Evolutionary conservation across 331 rosid genomes (phyloP), one percentile per base, ranked within the genome.

Genomic region (Quercus lobata): DNA sequence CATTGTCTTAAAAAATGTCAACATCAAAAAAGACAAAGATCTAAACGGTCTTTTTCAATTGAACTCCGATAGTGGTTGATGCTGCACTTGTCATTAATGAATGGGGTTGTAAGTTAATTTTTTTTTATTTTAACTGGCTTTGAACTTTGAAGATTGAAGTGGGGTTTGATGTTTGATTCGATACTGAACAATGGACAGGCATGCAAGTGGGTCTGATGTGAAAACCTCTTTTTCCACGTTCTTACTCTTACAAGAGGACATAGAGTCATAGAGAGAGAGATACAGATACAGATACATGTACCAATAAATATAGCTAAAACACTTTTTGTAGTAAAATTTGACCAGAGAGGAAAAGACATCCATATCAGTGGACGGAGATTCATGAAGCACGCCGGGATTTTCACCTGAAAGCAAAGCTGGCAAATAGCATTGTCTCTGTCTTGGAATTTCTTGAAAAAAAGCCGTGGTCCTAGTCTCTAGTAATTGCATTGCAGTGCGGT

Each of bases 321-420:
- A 35, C 25, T 9, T 11, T 17, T 18, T 18, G 21, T 5, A 12
- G 21, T 5, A 12, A 73, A 29, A 3, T 18, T 77, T 55, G 74
- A 82, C 78, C 78, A 73, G 74, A 41, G 37, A 54, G 35, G 22
- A 21, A 19, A 25, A 34, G 29, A 60, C 53, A 1, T 30, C 4
- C 56, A 24, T 41, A 3, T 2, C 19, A 10, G 34, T 52, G 46
- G 79, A 85, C 81, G 79, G 86, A 44, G 77, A 62, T 53, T 75
- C 34, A 81, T 56, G 69, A 70, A 65, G 57, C 73, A 61, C 3
- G 72, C 86, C 63, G 66, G 77, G 83, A 75, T 46, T n/a, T n/a
- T 44, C 35, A 46, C 80, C 78, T 70, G 76, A 41, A 78, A 44
- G 65, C 21, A 62, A 78, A 62, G 65, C 29, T 55, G 24, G 52